These are phyloP conservation scores for Dimargaris cristalligena DNA, from an alignment of 192 early-diverging fungal genomes.

Conservation along the genomic window DNA sequence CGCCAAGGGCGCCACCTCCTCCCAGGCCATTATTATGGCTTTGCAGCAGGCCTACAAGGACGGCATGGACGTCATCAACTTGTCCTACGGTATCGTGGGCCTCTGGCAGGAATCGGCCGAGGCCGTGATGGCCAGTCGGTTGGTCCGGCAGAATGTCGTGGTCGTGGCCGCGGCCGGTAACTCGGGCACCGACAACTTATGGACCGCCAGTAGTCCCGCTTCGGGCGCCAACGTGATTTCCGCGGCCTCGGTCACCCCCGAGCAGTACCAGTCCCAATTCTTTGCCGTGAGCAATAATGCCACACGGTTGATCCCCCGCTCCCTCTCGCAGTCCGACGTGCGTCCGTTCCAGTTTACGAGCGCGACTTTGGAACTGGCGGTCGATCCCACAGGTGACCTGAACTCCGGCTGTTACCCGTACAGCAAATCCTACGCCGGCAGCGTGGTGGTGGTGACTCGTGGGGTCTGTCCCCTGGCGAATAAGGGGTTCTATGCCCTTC, in stretches of 20 bases:
- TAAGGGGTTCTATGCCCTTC: slow-evolving; percentile 27
- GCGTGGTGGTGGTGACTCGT: slow-evolving; percentile 17
- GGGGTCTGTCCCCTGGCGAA: slow-evolving; percentile 26
- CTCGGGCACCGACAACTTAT: background rate
- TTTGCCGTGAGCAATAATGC: background rate
- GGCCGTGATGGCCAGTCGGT: background rate
- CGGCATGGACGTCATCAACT: slow-evolving; percentile 6
- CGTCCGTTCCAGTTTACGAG: background rate
- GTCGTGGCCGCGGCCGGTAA: background rate
- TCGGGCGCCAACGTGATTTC: background rate
- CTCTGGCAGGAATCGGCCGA: background rate
- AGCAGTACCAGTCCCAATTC: background rate
- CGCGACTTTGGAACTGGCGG: background rate
- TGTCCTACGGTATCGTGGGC: background rate
- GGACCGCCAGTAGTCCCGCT: background rate
- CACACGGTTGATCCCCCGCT: background rate
- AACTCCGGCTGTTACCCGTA: background rate
- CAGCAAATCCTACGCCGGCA: background rate
- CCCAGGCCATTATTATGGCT: background rate
- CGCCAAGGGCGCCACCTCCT: background rate
- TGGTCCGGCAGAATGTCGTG: background rate
- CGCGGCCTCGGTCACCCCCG: background rate
- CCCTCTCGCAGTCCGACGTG: background rate
- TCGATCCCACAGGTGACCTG: background rate
- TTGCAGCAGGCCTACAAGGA: background rate